Evolutionary conservation across 2,329 filamentous ascomycete species (phyloP), one percentile per base, ranked within the genome.

Genomic region (Pseudogymnoascus sp.): DNA sequence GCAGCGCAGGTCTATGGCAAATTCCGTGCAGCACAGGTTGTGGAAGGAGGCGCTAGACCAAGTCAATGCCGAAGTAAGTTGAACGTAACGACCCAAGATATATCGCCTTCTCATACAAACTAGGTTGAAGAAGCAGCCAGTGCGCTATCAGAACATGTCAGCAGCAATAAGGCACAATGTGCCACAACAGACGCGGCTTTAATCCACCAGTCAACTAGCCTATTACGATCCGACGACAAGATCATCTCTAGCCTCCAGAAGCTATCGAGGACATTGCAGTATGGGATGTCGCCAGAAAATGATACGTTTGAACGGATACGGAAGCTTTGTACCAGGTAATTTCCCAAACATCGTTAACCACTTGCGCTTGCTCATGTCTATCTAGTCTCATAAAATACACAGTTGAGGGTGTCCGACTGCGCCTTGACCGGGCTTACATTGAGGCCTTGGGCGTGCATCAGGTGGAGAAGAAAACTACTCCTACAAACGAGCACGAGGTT

Each of bases 241-340:
- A 77, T 90, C 2, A 75, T 90, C 1, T 78, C 82, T 19, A 85
- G 85, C 64, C 76, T 91, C 2, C 85, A 89, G 70, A 89, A 88
- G 67, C 78, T 90, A 1, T 81, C 86, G 0, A 81, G 81, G 64
- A 85, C 87, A 67, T 78, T 90, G 3, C 78, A 84, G 8, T 77
- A 78, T 4, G 78, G 81, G 56, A 76, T 81, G 24, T 77, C 78
- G 0, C 80, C 83, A 7, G 81, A 85, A 59, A 77, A 82, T 50
- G 74, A 79, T 62, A 79, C 78, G 2, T 75, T 87, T 8, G 79
- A 82, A 43, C 80, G 81, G 64, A 79, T 89, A 68, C 84, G 84
- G 70, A 88, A 81, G 68, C 78, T 73, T 65, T 86, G 76, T 78
- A 84, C 80, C 69, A 82, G 76, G 79, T 80, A 69, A 68, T 66